Percentiles rank a stretch among this genome's conserved stretches.
Evolutionary conservation across 768 basidiomycete species (phyloP).

Genomic region (Fomitopsis pulvina): DNA sequence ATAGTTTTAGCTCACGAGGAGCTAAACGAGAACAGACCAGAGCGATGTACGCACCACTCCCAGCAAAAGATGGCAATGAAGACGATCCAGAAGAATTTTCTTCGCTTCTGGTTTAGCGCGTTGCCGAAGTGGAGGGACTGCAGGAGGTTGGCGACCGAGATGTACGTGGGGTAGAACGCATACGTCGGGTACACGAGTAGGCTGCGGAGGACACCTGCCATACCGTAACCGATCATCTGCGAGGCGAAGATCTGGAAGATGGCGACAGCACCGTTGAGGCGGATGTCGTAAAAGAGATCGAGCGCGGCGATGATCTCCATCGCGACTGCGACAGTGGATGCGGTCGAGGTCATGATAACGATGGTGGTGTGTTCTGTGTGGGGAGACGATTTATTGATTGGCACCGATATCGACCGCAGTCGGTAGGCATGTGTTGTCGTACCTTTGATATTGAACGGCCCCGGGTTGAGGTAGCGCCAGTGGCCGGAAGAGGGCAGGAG

Average conservation of each 20-base stretch:
- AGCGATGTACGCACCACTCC: conserved; percentile 26
- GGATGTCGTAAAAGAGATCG: conserved; percentile 47
- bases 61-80: conserved; percentile 42
- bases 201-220: conserved; percentile 31
- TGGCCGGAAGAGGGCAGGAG: conserved; percentile 38
- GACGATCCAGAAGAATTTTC: conserved; percentile 50
- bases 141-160: conserved; percentile 44
- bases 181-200: conserved; percentile 48
- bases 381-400: conserved; percentile 7
- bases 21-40: background rate
- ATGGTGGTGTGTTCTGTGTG: conserved; percentile 50
- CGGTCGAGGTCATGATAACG: conserved; percentile 55
- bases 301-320: conserved; percentile 57
- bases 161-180: conserved; percentile 46
- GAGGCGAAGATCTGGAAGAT: conserved; percentile 52
- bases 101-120: conserved; percentile 37
- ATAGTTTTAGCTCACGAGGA: background rate
- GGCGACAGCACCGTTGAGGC: conserved; percentile 41
- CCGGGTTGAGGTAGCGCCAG: conserved; percentile 57
- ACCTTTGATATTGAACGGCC: conserved; percentile 55
- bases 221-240: conserved; percentile 30
- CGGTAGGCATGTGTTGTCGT: background rate
- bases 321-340: conserved; percentile 48
- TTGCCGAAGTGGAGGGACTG: conserved; percentile 49
- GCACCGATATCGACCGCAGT: background rate